phyloP scores from a whole-genome alignment of 768 basidiomycete species.

The Rhizopogon rudus region DNA sequence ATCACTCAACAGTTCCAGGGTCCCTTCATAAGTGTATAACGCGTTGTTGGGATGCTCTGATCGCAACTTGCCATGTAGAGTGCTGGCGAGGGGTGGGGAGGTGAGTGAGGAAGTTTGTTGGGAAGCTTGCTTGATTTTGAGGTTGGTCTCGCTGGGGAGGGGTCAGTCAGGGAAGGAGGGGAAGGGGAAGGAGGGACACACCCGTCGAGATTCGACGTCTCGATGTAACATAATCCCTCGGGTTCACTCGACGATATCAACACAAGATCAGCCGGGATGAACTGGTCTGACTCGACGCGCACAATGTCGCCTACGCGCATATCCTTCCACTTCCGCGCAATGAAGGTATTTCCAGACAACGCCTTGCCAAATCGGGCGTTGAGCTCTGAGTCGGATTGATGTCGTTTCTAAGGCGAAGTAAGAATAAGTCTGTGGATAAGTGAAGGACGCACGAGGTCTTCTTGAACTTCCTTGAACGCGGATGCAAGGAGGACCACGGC shows the following conservation, averaged over 20 bases:
- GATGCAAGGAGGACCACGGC: constrained; percentile 86
- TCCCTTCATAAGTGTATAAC: constrained; percentile 91
- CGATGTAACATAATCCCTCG: constrained; percentile 95
- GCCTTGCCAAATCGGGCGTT: constrained; percentile 82
- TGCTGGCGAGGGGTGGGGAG: constrained; percentile 66
- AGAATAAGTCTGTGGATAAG: background rate
- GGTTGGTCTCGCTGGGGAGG: constrained; percentile 78
- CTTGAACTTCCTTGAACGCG: constrained; percentile 92
- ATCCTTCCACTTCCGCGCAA: constrained; percentile 80
- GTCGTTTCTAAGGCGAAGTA: constrained; percentile 70
- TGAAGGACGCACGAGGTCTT: constrained; percentile 70
- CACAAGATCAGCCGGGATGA: constrained; percentile 93
- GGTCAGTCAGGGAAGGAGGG: background rate
- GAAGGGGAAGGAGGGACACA: constrained; percentile 29
- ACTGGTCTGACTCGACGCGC: constrained; percentile 85
- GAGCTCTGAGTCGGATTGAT: constrained; percentile 89
- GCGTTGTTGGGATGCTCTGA: constrained; percentile 98
- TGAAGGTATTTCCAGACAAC: constrained; percentile 63
- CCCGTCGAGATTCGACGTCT: constrained; percentile 98
- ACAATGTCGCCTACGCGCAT: constrained; percentile 90
- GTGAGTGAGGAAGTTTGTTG: constrained; percentile 75
- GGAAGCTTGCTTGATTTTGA: constrained; percentile 97
- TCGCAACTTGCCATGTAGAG: constrained; percentile 77
- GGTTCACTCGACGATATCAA: constrained; percentile 90
- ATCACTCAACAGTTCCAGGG: constrained; percentile 56